Conservation (phyloP, 371 early-diverging fungal genomes). For the Rhizopus delemar region DNA sequence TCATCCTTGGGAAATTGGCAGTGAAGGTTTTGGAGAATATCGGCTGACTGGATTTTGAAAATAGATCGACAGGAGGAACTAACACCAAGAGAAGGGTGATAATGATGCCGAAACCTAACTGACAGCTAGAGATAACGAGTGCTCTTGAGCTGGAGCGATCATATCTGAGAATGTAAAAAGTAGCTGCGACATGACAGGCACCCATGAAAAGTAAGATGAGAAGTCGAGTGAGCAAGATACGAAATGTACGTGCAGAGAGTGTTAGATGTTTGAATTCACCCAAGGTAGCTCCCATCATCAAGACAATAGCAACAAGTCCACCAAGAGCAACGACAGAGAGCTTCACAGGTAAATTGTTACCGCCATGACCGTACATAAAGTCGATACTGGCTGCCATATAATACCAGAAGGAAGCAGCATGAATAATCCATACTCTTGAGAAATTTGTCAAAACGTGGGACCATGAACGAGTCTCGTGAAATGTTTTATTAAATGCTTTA, state of each 20-base stretch:
- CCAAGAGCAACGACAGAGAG: constrained; percentile 71
- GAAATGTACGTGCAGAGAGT: constrained; percentile 48
- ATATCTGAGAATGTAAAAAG: constrained; percentile 58
- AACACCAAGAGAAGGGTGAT: constrained; percentile 65
- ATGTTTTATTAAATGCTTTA: constrained; percentile 76
- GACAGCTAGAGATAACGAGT: constrained; percentile 61
- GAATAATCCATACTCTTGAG: constrained; percentile 85
- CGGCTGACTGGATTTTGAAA: constrained; percentile 44
- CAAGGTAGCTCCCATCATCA: constrained; percentile 66
- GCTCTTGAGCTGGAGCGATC: constrained; percentile 43
- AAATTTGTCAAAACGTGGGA: constrained; percentile 83
- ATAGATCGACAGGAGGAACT: constrained; percentile 65
- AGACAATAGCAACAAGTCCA: constrained; percentile 68
- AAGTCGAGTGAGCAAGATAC: constrained; percentile 62
- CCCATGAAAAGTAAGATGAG: constrained; percentile 60
- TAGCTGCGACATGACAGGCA: constrained; percentile 63
- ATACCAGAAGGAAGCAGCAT: constrained; percentile 79
- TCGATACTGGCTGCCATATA: constrained; percentile 75
- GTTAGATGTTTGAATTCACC: constrained; percentile 75
- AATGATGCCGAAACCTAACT: constrained; percentile 67
- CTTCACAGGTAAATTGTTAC: constrained; percentile 47
- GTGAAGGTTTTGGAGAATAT: constrained; percentile 77
- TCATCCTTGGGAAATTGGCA: constrained; percentile 72
- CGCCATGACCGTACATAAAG: constrained; percentile 53
- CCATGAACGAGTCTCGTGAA: constrained; percentile 83